Conservation (phyloP, 805 yeast genomes). For the Kuraishia ogatae region DNA sequence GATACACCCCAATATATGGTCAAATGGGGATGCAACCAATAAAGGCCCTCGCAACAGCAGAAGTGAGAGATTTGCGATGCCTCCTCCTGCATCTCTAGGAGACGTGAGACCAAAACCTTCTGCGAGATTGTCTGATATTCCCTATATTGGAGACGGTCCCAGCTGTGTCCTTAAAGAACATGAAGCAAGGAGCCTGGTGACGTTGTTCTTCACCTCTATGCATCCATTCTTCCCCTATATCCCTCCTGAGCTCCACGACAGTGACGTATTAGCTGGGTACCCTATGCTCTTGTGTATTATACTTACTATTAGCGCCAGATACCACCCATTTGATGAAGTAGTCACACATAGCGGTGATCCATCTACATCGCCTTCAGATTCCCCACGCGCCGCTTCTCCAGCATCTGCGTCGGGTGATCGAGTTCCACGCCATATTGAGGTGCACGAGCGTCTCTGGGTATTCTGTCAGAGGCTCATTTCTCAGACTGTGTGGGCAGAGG, state of each 20-base stretch:
- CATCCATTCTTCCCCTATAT: slow-evolving; percentile 89
- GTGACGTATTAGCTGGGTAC: slow-evolving; percentile 60
- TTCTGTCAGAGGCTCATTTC: slow-evolving; percentile 75
- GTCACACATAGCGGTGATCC: slow-evolving; percentile 1
- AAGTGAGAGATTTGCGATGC: slow-evolving; percentile 27
- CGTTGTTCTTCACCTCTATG: slow-evolving; percentile 63
- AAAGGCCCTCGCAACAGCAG: not conserved
- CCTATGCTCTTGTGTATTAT: slow-evolving; percentile 79
- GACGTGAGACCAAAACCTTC: slow-evolving; percentile 39
- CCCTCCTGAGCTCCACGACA: slow-evolving; percentile 63
- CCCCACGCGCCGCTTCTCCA: not conserved
- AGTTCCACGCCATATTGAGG: slow-evolving; percentile 42
- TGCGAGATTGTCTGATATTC: slow-evolving; percentile 45
- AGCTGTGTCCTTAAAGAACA: slow-evolving; percentile 41
- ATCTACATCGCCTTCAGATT: slow-evolving; percentile 2
- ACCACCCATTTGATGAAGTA: slow-evolving; percentile 43
- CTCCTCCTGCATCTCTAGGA: slow-evolving; percentile 31
- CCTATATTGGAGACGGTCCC: slow-evolving; percentile 43
- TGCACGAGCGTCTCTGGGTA: slow-evolving; percentile 79
- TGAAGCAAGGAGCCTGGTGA: slow-evolving; percentile 51
- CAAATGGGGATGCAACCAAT: not conserved
- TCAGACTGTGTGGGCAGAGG: slow-evolving; percentile 91
- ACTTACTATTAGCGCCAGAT: slow-evolving; percentile 71
- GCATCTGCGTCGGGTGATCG: not conserved
- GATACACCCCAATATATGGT: not conserved